Conservation (phyloP, 805 yeast species). For the Ogataea ganodermae region DNA sequence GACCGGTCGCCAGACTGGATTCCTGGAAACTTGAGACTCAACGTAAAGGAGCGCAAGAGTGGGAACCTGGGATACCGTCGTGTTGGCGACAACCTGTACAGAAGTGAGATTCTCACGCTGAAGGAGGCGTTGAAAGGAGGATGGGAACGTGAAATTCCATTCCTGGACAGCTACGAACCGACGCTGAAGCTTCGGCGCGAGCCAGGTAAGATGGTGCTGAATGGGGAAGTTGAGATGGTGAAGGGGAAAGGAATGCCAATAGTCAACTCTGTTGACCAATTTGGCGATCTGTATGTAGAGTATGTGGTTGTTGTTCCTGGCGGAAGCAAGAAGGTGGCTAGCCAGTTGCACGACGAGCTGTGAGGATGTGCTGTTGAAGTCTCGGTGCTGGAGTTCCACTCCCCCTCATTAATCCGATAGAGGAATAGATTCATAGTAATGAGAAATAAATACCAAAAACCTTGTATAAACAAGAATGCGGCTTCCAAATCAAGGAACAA, state of each 20-base stretch:
- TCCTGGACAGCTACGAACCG: slow-evolving; percentile 61
- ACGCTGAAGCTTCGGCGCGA: slow-evolving; percentile 48
- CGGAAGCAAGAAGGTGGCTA: slow-evolving; percentile 28
- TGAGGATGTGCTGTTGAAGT: slow-evolving; percentile 10
- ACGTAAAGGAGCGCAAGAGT: slow-evolving; percentile 52
- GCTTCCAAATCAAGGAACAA: background rate
- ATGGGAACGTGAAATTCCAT: slow-evolving; percentile 71
- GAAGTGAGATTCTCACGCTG: slow-evolving; percentile 75
- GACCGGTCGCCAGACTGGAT: slow-evolving; percentile 81
- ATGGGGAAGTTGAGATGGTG: slow-evolving; percentile 74
- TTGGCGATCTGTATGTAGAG: slow-evolving; percentile 55
- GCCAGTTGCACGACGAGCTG: slow-evolving; percentile 34
- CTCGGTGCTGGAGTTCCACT: no score
- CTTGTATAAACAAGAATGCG: no score
- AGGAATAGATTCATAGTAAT: slow-evolving; percentile 2
- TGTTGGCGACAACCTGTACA: slow-evolving; percentile 67
- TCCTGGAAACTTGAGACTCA: slow-evolving; percentile 78
- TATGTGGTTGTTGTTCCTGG: slow-evolving; percentile 49
- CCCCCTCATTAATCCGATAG: slow-evolving; percentile 4
- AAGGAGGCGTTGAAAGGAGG: slow-evolving; percentile 77
- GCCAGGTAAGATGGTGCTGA: slow-evolving; percentile 51
- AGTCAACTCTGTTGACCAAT: slow-evolving; percentile 48
- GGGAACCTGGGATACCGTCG: slow-evolving; percentile 85
- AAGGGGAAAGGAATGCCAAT: slow-evolving; percentile 87
- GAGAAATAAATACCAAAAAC: background rate